phyloP scores from a whole-genome alignment of 2,329 filamentous ascomycete species.

The Trichoderma breve region DNA sequence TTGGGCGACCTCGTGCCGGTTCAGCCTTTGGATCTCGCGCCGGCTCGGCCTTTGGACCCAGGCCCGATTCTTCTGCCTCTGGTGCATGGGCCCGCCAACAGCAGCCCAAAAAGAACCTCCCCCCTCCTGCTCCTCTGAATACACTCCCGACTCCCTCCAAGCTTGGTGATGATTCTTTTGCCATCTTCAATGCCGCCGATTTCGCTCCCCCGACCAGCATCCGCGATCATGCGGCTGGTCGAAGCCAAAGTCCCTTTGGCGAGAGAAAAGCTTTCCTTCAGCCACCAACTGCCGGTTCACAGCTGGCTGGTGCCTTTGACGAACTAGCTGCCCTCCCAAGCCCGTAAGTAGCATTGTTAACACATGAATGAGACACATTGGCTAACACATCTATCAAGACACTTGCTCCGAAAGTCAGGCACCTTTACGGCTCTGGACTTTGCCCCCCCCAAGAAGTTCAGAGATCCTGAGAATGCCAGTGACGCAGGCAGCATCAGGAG shows the following conservation, averaged over 20 bases:
- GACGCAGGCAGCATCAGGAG: constrained; percentile 65
- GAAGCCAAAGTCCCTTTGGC: constrained; percentile 62
- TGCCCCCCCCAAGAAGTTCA: constrained; percentile 73
- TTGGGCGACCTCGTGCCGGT: constrained; percentile 56
- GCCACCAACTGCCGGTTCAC: constrained; percentile 70
- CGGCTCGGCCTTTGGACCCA: constrained; percentile 39
- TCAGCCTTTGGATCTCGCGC: constrained; percentile 50
- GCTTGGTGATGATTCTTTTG: constrained; percentile 77
- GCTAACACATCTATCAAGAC: constrained; percentile 43
- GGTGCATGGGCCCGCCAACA: constrained; percentile 45
- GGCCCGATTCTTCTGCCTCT: constrained; percentile 64
- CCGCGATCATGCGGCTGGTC: constrained; percentile 67
- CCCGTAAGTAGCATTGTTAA: constrained; percentile 63
- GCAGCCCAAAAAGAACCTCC: constrained; percentile 48
- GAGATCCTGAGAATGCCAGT: constrained; percentile 58
- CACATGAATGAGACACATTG: constrained; percentile 25
- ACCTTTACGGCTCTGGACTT: constrained; percentile 81
- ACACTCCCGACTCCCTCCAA: constrained; percentile 83
- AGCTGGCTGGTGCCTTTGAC: constrained; percentile 79
- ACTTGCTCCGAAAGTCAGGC: constrained; percentile 71
- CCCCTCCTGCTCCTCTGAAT: constrained; percentile 70
- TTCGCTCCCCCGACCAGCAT: constrained; percentile 77
- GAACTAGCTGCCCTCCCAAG: constrained; percentile 83
- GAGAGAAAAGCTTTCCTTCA: constrained; percentile 72
- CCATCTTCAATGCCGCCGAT: constrained; percentile 66